These are phyloP conservation scores for Pseudonitzschia multiseries DNA, from an alignment of 108 stramenopile species.

Conservation along the genomic window DNA sequence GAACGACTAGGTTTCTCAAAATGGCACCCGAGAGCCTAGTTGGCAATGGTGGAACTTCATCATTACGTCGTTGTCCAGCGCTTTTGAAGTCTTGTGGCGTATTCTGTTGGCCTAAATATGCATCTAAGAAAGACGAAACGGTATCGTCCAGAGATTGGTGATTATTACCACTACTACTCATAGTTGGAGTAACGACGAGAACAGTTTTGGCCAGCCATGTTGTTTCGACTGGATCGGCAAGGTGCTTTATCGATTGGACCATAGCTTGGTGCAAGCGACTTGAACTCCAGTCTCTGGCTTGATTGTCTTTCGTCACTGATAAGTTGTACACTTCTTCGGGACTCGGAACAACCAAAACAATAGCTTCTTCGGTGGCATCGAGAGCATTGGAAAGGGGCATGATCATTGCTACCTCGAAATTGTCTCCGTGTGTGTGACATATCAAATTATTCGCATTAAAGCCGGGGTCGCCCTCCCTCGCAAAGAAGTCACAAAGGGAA, in stretches of 20 bases:
- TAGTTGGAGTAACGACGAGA: slow-evolving; percentile 60
- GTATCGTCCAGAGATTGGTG: slow-evolving; percentile 28
- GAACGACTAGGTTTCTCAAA: slow-evolving; percentile 65
- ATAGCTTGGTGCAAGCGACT: slow-evolving; percentile 54
- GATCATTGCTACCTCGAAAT: slow-evolving; percentile 61
- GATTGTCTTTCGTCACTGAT: background rate
- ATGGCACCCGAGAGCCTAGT: slow-evolving; percentile 50
- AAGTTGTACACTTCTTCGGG: background rate
- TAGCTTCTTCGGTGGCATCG: slow-evolving; percentile 60
- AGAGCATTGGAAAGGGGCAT: slow-evolving; percentile 38
- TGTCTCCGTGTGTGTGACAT: slow-evolving; percentile 23
- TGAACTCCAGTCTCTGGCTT: slow-evolving; percentile 40
- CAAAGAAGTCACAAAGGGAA: slow-evolving; percentile 8
- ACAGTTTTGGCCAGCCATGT: slow-evolving; percentile 84
- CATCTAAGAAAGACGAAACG: slow-evolving; percentile 42
- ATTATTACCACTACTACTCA: background rate
- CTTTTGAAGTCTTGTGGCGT: background rate
- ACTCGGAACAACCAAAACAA: slow-evolving; percentile 68
- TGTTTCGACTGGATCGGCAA: slow-evolving; percentile 43
- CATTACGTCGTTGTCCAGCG: background rate
- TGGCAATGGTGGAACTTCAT: slow-evolving; percentile 41
- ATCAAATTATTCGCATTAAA: slow-evolving; percentile 18
- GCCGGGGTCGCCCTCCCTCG: background rate
- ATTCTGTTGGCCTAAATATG: slow-evolving; percentile 35
- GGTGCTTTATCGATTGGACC: slow-evolving; percentile 47